Evolutionary conservation across 345 rosid species (phyloP).

Genomic region (Laguncularia racemosa): DNA sequence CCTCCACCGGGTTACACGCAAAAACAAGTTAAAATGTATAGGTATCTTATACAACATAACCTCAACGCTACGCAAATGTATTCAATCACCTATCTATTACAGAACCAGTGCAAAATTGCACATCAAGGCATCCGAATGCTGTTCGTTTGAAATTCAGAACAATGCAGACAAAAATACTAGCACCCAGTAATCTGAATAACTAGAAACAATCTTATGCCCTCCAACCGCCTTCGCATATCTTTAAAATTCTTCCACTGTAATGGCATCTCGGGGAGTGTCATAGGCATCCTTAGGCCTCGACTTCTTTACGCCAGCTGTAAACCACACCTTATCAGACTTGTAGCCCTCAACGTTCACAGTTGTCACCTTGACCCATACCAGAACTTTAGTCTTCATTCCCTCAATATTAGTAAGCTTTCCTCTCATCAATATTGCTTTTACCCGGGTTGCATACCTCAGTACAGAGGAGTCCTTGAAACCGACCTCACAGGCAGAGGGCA

Average conservation of each 20-base stretch:
- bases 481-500: conserved; percentile 71
- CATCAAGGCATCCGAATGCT: too few relatives aligned
- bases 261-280: conserved; percentile 47
- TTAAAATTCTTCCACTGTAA: conserved; percentile 74
- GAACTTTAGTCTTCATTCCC: conserved; percentile 94
- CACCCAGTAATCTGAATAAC: too few relatives aligned
- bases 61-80: too few relatives aligned
- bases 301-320: conserved; percentile 90
- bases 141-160: too few relatives aligned
- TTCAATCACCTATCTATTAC: too few relatives aligned
- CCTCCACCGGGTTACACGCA: too few relatives aligned
- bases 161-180: too few relatives aligned
- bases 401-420: conserved; percentile 78
- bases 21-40: too few relatives aligned
- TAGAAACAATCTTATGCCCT: too few relatives aligned
- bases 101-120: too few relatives aligned
- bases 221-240: neutral
- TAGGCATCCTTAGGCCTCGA: conserved; percentile 66
- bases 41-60: too few relatives aligned
- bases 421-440: conserved; percentile 61
- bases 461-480: conserved; percentile 80
- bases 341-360: conserved; percentile 56
- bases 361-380: conserved; percentile 91
- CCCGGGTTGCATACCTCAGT: conserved; percentile 74
- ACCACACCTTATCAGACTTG: conserved; percentile 92